Conservation (phyloP, 2,329 filamentous ascomycete species). For the Xylaria polymorpha region DNA sequence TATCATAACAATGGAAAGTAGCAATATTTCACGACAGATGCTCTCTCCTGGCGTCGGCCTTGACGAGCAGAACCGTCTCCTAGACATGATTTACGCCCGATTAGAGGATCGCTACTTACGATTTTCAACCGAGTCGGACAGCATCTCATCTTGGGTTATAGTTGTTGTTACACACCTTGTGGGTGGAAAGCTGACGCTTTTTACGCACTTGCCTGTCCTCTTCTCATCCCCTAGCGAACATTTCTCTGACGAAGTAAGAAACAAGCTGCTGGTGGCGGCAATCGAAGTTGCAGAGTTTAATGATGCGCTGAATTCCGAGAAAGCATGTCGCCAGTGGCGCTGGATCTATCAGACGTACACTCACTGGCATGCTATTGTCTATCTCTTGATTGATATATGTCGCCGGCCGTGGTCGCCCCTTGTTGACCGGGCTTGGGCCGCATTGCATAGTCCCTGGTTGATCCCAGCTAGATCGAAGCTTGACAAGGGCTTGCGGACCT, state of each 20-base stretch:
- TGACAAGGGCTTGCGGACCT: constrained; percentile 52
- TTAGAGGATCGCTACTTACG: constrained; percentile 58
- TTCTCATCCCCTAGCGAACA: constrained; percentile 49
- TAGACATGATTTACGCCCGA: constrained; percentile 42
- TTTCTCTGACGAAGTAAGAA: constrained; percentile 62
- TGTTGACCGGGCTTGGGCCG: constrained; percentile 47
- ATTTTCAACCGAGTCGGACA: constrained; percentile 49
- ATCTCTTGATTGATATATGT: constrained; percentile 59
- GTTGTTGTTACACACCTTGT: constrained; percentile 74
- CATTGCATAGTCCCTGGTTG: constrained; percentile 47
- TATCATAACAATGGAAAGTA: constrained; percentile 54
- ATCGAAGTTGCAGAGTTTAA: constrained; percentile 81
- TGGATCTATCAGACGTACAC: constrained; percentile 65
- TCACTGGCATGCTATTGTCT: constrained; percentile 64
- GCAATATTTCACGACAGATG: constrained; percentile 53
- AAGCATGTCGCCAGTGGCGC: constrained; percentile 57
- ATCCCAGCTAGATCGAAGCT: constrained; percentile 43
- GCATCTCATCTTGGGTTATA: constrained; percentile 54
- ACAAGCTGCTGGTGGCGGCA: constrained; percentile 76
- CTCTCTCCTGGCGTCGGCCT: constrained; percentile 50
- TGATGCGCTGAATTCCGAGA: constrained; percentile 71
- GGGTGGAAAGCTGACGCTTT: constrained; percentile 81
- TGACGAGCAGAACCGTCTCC: constrained; percentile 54
- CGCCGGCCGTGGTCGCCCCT: constrained; percentile 47
- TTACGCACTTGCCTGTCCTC: constrained; percentile 79